Conservation (phyloP, 2,329 filamentous ascomycete species). For the Fusarium praegraminearum region DNA sequence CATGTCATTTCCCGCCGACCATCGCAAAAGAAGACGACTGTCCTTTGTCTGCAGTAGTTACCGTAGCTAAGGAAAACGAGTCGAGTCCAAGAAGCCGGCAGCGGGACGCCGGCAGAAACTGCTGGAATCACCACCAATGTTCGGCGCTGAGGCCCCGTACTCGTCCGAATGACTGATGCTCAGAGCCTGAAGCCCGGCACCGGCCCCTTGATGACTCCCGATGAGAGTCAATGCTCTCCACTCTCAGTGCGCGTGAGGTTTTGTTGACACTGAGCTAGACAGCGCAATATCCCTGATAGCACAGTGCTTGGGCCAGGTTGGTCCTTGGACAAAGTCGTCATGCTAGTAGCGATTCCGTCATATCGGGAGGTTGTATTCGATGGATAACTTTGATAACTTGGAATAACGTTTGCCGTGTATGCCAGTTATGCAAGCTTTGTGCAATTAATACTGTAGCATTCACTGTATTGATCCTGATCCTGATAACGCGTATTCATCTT, state of each 20-base stretch:
- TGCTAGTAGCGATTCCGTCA: constrained; percentile 39
- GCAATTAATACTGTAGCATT: neutral
- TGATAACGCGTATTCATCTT: constrained; percentile 32
- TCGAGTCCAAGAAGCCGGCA: constrained; percentile 18
- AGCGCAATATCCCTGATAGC: constrained; percentile 8
- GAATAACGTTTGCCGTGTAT: constrained; percentile 11
- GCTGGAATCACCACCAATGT: constrained; percentile 42
- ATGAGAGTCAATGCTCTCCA: constrained; percentile 23
- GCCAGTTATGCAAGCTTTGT: constrained; percentile 22
- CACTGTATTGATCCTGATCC: neutral
- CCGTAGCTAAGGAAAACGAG: constrained; percentile 1
- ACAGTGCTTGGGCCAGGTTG: constrained; percentile 31
- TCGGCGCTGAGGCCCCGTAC: constrained; percentile 39
- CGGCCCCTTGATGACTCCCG: constrained; percentile 41
- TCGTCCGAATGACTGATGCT: constrained; percentile 33
- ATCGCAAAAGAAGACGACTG: constrained; percentile 13
- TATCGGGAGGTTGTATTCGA: constrained; percentile 11
- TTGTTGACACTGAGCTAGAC: constrained; percentile 28
- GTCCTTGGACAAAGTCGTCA: constrained; percentile 41
- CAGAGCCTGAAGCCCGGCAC: constrained; percentile 34
- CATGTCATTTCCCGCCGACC: constrained; percentile 46
- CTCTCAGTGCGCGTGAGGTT: constrained; percentile 30
- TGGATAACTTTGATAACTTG: constrained; percentile 21
- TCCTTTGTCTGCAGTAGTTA: neutral
- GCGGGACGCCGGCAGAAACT: constrained; percentile 36